These are phyloP conservation scores for Fusarium proliferatum DNA, from an alignment of 2,329 filamentous ascomycete species.

Conservation along the genomic window DNA sequence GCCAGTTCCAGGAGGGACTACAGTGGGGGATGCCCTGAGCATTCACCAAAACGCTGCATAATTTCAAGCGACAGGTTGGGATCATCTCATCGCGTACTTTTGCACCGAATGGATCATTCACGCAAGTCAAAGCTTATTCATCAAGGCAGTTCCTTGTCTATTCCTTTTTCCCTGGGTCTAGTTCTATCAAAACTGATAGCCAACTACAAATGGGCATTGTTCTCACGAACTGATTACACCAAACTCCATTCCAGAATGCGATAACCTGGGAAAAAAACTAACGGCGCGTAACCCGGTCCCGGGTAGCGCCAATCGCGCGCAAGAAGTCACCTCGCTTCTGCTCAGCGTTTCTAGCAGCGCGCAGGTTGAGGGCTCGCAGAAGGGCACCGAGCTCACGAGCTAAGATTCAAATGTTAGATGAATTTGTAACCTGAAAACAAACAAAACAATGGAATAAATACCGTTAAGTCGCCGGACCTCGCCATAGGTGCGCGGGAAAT, in stretches of 20 bases:
- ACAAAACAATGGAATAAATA: neutral
- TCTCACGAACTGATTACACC: neutral
- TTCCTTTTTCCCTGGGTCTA: neutral
- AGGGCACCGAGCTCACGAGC: neutral
- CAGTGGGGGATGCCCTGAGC: neutral
- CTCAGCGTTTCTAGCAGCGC: neutral
- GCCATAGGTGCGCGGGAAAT: neutral
- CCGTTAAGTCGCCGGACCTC: neutral
- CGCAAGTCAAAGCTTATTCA: neutral
- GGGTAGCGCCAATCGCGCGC: neutral
- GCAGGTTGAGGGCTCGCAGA: neutral
- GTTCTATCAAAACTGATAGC: neutral
- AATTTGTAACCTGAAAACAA: too few relatives aligned
- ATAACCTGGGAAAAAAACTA: neutral
- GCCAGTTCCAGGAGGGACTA: rapidly evolving
- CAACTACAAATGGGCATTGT: neutral
- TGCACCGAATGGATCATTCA: neutral
- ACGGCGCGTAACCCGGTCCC: neutral
- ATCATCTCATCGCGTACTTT: neutral
- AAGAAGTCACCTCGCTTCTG: neutral
- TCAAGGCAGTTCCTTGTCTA: neutral
- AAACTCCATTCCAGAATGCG: neutral
- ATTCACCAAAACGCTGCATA: neutral
- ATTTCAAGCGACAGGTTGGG: too few relatives aligned
- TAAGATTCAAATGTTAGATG: too few relatives aligned